Evolutionary conservation across 257 asterid species (phyloP).

Genomic region (Solanum megistacrolobum): DNA sequence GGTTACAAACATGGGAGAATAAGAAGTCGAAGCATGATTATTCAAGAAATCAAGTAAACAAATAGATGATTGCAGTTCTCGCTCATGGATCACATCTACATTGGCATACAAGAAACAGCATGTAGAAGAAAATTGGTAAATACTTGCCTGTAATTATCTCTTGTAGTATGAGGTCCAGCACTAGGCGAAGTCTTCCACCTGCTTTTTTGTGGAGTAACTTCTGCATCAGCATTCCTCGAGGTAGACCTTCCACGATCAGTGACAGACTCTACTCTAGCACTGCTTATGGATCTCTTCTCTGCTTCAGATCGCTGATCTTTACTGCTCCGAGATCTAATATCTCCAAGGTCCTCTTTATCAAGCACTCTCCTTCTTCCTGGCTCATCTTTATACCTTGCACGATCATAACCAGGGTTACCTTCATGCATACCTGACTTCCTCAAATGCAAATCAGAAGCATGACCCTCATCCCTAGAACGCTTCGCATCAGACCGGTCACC

Average conservation of each 20-base stretch:
- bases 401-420: constrained; percentile 57
- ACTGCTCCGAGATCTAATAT: constrained; percentile 52
- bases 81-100: not conserved
- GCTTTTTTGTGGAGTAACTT: constrained; percentile 37
- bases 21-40: not conserved
- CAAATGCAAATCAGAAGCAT: constrained; percentile 42
- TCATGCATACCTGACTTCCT: constrained; percentile 53
- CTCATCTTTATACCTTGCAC: constrained; percentile 59
- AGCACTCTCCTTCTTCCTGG: constrained; percentile 57
- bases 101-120: not conserved
- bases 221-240: constrained; percentile 59
- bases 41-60: not conserved
- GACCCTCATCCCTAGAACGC: constrained; percentile 52
- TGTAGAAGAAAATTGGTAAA: not conserved
- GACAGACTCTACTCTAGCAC: constrained; percentile 32
- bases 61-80: not conserved
- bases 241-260: constrained; percentile 62
- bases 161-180: constrained; percentile 48
- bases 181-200: constrained; percentile 76
- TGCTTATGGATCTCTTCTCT: constrained; percentile 50
- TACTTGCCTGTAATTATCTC: constrained; percentile 67
- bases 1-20: not conserved
- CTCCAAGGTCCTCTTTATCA: constrained; percentile 63
- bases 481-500: constrained; percentile 63
- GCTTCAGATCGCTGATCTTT: constrained; percentile 60